phyloP scores from a whole-genome alignment of 495 filamentous ascomycete species.

The Neurospora sp. region DNA sequence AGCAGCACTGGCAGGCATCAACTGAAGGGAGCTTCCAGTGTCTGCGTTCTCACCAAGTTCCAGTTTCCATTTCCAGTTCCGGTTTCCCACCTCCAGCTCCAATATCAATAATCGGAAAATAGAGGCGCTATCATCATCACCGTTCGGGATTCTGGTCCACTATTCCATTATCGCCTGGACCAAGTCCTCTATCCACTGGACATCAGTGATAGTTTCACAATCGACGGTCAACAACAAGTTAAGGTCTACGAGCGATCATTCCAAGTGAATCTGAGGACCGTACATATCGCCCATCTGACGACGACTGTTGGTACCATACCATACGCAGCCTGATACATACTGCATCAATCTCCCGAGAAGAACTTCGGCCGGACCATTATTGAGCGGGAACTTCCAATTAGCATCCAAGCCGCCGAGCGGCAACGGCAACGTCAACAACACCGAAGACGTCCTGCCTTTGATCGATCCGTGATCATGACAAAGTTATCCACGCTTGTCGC shows the following conservation, averaged over 20 bases:
- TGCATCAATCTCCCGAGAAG: not conserved
- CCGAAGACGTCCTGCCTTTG: not conserved
- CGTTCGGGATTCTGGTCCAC: not conserved
- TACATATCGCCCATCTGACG: not conserved
- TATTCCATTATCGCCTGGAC: not conserved
- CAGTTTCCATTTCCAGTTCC: not conserved
- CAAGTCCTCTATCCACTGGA: not conserved
- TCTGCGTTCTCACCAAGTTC: not conserved
- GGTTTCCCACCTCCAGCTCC: not conserved
- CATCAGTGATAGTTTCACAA: not conserved
- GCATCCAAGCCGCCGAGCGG: slow-evolving; percentile 21
- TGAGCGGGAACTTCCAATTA: not conserved
- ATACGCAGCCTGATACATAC: not conserved
- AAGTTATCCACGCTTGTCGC: slow-evolving; percentile 25
- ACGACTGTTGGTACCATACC: not conserved
- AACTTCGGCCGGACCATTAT: not conserved
- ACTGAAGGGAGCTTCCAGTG: not conserved
- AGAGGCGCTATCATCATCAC: not conserved
- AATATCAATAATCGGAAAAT: not conserved
- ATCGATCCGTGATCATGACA: slow-evolving; percentile 14
- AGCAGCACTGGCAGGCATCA: not conserved
- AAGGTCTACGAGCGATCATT: not conserved
- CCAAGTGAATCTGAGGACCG: not conserved
- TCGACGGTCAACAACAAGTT: not conserved
- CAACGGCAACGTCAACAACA: not conserved